phyloP scores from a whole-genome alignment of 2,329 filamentous ascomycete species.

The Nemania sp. region DNA sequence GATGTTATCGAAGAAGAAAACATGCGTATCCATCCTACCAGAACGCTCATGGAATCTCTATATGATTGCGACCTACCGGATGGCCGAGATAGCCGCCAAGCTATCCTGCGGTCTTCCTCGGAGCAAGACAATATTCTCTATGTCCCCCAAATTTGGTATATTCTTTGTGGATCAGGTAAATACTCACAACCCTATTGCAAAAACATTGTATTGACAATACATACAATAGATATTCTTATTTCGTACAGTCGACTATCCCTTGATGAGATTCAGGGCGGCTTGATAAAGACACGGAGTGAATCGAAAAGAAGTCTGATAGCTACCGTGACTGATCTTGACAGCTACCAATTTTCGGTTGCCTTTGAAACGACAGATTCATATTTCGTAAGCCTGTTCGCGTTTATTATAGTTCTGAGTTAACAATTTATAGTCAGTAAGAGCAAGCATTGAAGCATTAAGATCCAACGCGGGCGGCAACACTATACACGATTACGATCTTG shows the following conservation, averaged over 20 bases:
- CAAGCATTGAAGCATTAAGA: slow-evolving; percentile 17
- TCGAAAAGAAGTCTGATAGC: slow-evolving; percentile 24
- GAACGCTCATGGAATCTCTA: slow-evolving; percentile 32
- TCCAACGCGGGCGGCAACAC: slow-evolving; percentile 17
- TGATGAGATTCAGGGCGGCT: slow-evolving; percentile 12
- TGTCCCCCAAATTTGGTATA: slow-evolving; percentile 29
- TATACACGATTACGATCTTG: slow-evolving; percentile 20
- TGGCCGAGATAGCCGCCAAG: slow-evolving; percentile 19
- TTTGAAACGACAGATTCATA: slow-evolving; percentile 27
- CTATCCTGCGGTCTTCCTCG: neutral
- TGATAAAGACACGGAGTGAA: slow-evolving; percentile 13
- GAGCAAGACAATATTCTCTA: slow-evolving; percentile 18
- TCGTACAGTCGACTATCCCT: slow-evolving; percentile 26
- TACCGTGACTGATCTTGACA: slow-evolving; percentile 30
- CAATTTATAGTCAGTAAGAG: slow-evolving; percentile 4
- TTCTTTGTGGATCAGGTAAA: slow-evolving; percentile 30
- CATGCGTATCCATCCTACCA: slow-evolving; percentile 12
- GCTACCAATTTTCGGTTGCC: slow-evolving; percentile 19
- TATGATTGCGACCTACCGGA: slow-evolving; percentile 30
- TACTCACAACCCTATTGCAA: neutral
- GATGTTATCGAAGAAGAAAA: neutral
- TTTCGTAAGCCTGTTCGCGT: slow-evolving; percentile 12
- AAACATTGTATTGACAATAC: neutral
- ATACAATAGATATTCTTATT: slow-evolving; percentile 22
- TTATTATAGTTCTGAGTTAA: slow-evolving; percentile 5